Base-by-base conservation (phyloP, 75 land plant genomes). In the Larix kaempferi region DNA sequence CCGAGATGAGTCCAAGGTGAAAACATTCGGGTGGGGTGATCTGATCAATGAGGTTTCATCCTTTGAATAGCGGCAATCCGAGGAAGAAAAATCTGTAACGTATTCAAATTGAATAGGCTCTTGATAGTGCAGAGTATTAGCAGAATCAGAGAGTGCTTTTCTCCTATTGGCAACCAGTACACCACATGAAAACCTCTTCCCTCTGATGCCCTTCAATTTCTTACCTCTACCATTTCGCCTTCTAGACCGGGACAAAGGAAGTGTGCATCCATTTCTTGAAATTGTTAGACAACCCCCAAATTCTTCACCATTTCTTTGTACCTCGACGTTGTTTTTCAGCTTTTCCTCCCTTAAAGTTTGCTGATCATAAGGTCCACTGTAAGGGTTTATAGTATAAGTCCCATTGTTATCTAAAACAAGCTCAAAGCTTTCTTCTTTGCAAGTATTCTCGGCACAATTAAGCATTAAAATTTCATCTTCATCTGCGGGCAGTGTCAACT, bases 241-340 rank as follows among this genome's bases (percentile, higher is more conserved):
- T 69, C 73, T 23, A 69, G 60, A 72, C 74, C 58, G 67, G 49
- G 71, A 71, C 35, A 74, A 58, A 10, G 59, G 61, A 22, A 54
- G 44, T 23, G 74, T 81, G 41, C 82, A 79, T 21, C 73, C 60
- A 39, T 82, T 55, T 2, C 52, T 58, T 2, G 56, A 63, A 6
- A 80, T 56, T 2, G 80, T 81, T 39, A 79, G 81, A 27, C 29
- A 74, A 22, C 37, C 69, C 22, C 61, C 71, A 16, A 75, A 41
- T 41, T 69, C 54, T 19, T n/a, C 23, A 41, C 49, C 13, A 21
- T 41, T 69, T 39, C 72, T 41, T 22, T 69, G 22, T 41, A 39
- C 23, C 49, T 21, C 41, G 13, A 41, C 21, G 22, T 39, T 10
- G 73, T 69, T 39, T 12, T 69, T 41, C 73, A 69, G 49, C 41